Percentiles rank a stretch among this genome's conserved stretches.
Conservation (phyloP, 345 rosid genomes). For the Durio zibethinus region DNA sequence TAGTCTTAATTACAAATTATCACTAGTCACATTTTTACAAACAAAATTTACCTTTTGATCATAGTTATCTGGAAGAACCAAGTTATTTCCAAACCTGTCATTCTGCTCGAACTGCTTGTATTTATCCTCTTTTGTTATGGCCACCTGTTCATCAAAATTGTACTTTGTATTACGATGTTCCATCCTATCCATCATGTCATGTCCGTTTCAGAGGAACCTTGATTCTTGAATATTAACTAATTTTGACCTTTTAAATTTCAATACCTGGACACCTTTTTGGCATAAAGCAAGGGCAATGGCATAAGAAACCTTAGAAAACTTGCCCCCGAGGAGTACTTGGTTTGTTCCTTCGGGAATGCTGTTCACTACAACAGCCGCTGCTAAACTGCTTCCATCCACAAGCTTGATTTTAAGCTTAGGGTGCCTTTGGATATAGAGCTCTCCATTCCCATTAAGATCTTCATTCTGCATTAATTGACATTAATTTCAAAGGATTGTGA, state of each 20-base stretch:
- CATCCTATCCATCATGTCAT: too few species aligned
- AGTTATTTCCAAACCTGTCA: conserved; percentile 17
- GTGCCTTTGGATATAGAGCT: conserved; percentile 38
- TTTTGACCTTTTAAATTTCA: too few species aligned
- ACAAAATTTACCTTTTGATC: not conserved
- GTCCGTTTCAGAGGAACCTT: too few species aligned
- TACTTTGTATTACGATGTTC: too few species aligned
- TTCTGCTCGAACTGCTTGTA: conserved; percentile 25
- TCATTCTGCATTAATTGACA: conserved; percentile 45
- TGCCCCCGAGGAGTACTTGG: conserved; percentile 35
- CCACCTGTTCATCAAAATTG: conserved; percentile 16
- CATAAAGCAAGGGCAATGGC: conserved; percentile 32
- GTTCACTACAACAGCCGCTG: conserved; percentile 42
- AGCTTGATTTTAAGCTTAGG: conserved; percentile 39
- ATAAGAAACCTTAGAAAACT: conserved; percentile 33
- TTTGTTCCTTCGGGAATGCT: conserved; percentile 34
- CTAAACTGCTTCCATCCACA: conserved; percentile 56
- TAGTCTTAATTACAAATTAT: too few species aligned
- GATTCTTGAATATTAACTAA: too few species aligned
- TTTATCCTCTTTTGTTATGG: conserved; percentile 17
- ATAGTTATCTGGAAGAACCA: conserved; percentile 19
- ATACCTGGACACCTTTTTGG: conserved; percentile 33
- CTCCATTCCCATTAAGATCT: conserved; percentile 47
- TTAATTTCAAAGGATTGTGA: not conserved
- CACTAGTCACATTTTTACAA: too few species aligned